Evolutionary conservation across 345 rosid genomes (phyloP), one percentile per base, ranked within the genome.

Genomic region (Microcos paniculata): DNA sequence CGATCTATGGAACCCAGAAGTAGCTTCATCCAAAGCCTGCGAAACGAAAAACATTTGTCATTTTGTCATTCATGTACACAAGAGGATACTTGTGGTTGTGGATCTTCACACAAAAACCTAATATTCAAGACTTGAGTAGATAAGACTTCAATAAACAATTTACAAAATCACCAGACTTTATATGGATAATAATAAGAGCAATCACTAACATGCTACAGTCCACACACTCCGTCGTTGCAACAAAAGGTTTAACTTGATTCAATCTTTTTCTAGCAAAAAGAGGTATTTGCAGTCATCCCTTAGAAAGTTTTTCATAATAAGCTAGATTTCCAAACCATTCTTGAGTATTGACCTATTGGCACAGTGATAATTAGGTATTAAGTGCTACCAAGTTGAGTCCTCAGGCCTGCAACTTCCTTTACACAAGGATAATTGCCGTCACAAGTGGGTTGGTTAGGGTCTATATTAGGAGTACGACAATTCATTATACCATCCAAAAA

Each of bases 21-120:
- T 94, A 65, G 98, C 99, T 86, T 93, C 99, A 62, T 96, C 99
- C 72, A 93, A 96, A 19, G 99, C 98, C 99, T 94, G 85, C 16
- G 70, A 58, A 21, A 67, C n/a, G 42, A 42, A 46, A 58, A 73
- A 14, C 28, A 57, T 48, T 24, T 15, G 65, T 56, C 14, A 71
- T 43, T 30, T 38, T 49, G 9, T 26, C 64, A 21, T n/a, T 14
- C 28, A 66, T 57, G 57, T 46, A 33, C 46, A 40, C 12, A n/a
- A 42, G 70, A 35, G 46, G 46, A 46, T 48, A 71, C 5, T n/a
- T n/a, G n/a, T n/a, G n/a, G n/a, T 16, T 56, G 19, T 49, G 8
- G 18, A 43, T 15, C 24, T 31, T 43, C n/a, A 13, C 52, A 53
- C 18, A 3, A 40, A 12, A 67, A 70, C 16, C 52, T 67, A 76